Evolutionary conservation across 495 filamentous ascomycete species (phyloP).

Genomic region (Stereocaulon alpinum): DNA sequence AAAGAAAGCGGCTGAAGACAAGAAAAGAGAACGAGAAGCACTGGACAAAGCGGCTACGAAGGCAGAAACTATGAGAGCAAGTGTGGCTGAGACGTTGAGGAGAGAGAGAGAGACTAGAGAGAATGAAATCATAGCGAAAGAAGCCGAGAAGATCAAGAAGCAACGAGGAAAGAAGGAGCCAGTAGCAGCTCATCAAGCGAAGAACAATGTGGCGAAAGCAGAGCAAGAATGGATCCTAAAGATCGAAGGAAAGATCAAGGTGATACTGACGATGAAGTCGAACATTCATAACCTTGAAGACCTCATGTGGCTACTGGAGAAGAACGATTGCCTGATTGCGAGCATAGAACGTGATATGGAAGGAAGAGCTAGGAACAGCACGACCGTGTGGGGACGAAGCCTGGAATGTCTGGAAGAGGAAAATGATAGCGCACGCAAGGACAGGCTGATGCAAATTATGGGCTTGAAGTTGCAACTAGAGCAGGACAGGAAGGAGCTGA

Average conservation of each 20-base stretch:
- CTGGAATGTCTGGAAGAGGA: not conserved
- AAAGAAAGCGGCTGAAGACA: conserved; percentile 6
- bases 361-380: no score
- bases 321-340: not conserved
- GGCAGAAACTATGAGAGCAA: conserved; percentile 10
- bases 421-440: not conserved
- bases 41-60: conserved; percentile 10
- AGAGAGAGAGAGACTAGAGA: conserved; percentile 6
- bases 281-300: not conserved
- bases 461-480: not conserved
- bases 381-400: not conserved
- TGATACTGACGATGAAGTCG: not conserved
- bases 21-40: conserved; percentile 13
- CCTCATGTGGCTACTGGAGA: not conserved
- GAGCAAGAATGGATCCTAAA: not conserved
- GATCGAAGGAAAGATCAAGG: not conserved
- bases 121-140: conserved; percentile 3
- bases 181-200: not conserved
- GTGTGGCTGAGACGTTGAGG: conserved; percentile 1
- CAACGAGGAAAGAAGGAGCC: not conserved
- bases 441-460: not conserved
- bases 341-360: not conserved
- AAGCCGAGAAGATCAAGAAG: not conserved
- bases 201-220: not conserved
- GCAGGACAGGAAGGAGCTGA: not conserved